These are phyloP conservation scores for Nitzschia inconspicua DNA, from an alignment of 108 stramenopile genomes.

Conservation along the genomic window DNA sequence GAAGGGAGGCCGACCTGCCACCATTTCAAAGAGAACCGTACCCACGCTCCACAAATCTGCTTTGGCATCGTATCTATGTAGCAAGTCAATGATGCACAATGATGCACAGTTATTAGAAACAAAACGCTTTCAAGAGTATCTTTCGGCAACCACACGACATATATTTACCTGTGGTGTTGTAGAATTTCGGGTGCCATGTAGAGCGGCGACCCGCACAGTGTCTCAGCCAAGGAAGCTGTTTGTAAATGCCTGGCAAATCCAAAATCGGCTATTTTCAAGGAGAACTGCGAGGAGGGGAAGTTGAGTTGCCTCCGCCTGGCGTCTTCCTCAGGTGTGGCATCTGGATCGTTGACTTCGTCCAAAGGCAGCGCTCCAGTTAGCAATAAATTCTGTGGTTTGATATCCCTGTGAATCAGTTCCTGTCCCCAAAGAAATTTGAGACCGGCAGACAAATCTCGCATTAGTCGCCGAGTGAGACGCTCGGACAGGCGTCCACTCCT, in stretches of 20 bases:
- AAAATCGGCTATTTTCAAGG: conserved; percentile 96
- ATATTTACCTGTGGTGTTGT: conserved; percentile 60
- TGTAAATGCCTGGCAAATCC: conserved; percentile 95
- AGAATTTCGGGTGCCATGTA: conserved; percentile 99
- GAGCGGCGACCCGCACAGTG: conserved; percentile 94
- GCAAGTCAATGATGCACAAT: background rate
- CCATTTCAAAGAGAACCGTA: conserved; percentile 96
- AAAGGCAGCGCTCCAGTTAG: conserved; percentile 77
- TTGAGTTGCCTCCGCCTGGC: conserved; percentile 16
- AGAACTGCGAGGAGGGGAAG: conserved; percentile 43
- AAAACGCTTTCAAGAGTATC: too few relatives aligned
- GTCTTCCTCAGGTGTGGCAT: conserved; percentile 37
- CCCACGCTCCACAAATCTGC: conserved; percentile 98
- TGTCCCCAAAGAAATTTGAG: conserved; percentile 85
- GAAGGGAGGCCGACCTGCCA: conserved; percentile 85
- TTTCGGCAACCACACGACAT: too few relatives aligned
- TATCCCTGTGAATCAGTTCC: conserved; percentile 90
- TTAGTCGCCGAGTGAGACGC: conserved; percentile 74
- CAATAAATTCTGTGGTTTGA: conserved; percentile 96
- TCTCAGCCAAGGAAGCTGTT: conserved; percentile 91
- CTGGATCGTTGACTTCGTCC: conserved; percentile 59
- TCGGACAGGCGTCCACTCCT: conserved; percentile 73
- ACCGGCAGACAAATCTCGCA: conserved; percentile 89
- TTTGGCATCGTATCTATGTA: conserved; percentile 89
- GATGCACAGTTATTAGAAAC: too few relatives aligned